Evolutionary conservation across 148 eudicot species (phyloP), one percentile per base, ranked within the genome.

Genomic region (Cornus kousa): DNA sequence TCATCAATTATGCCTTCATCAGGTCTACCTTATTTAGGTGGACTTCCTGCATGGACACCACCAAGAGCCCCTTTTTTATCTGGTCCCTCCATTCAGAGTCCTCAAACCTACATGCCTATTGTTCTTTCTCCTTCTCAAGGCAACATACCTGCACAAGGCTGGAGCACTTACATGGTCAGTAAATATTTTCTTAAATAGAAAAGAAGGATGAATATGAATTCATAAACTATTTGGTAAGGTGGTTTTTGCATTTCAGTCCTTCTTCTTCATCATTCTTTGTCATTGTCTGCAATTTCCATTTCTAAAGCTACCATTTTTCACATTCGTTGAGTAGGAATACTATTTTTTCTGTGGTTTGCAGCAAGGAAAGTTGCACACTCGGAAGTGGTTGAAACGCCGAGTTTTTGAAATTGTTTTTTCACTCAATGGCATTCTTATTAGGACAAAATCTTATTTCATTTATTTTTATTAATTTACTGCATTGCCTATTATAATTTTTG

Each of bases 81-180:
- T 70, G 75, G 81, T 75, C 62, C 90, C 33, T 48, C 59, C n/a
- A 71, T 80, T 37, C 87, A 85, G 72, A 81, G 82, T 48, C 86
- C 84, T 13, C 91, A 84, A 23, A 77, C 83, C 57, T 92, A 87
- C 80, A 83, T 87, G 87, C 89, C 93, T n/a, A 31, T 84, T 53
- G 77, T 79, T 78, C 60, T 82, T 60, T 84, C 90, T 43, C 83
- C 88, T 20, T 66, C 86, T 57, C 89, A 86, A 69, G 85, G 85
- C 57, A 71, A 72, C 70, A 73, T 74, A 70, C 74, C 80, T 68
- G 28, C 80, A 10, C 85, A 77, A 82, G 78, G 80, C 82, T 88
- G 90, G 95, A 88, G 79, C 80, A 76, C 76, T 43, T 88, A 88
- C 80, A 70, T 86, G 93, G 95, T 91, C n/a, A 76, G 86, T 81